Conservation (phyloP, 106 monocot genomes). For the Amphibolis antarctica region DNA sequence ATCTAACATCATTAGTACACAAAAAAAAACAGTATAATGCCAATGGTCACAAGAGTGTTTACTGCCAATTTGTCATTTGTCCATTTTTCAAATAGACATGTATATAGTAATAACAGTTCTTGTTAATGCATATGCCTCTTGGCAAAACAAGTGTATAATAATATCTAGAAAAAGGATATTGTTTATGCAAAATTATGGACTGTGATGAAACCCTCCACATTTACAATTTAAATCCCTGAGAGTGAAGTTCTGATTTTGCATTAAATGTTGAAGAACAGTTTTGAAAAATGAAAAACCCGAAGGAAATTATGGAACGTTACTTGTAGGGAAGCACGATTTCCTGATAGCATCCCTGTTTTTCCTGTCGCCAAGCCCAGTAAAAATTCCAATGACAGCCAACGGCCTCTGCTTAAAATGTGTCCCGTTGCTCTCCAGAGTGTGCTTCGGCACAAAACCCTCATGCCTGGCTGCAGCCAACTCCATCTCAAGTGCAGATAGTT, state of each 20-base stretch:
- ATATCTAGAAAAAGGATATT: no score
- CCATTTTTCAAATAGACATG: no score
- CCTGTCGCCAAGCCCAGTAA: conserved; percentile 18
- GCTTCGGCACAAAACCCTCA: conserved; percentile 21
- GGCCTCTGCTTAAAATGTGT: conserved; percentile 10
- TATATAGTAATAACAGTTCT: no score
- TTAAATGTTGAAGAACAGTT: neutral
- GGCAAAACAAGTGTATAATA: no score
- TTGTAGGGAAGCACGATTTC: conserved; percentile 12
- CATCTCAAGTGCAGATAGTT: conserved; percentile 19
- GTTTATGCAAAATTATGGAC: no score
- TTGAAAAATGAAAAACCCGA: neutral
- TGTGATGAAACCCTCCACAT: no score
- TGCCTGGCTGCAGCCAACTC: conserved; percentile 17
- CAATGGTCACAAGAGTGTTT: no score
- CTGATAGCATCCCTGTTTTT: conserved; percentile 16
- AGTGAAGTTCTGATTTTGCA: neutral
- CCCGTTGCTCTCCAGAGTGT: conserved; percentile 5
- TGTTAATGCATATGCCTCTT: no score
- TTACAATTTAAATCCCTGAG: neutral
- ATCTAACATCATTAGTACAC: no score
- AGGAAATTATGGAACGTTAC: conserved; percentile 10
- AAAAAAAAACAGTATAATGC: no score
- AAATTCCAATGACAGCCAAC: conserved; percentile 17
- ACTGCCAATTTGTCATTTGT: no score